phyloP scores from a whole-genome alignment of 306 rosid genomes.

The Trifolium repens region DNA sequence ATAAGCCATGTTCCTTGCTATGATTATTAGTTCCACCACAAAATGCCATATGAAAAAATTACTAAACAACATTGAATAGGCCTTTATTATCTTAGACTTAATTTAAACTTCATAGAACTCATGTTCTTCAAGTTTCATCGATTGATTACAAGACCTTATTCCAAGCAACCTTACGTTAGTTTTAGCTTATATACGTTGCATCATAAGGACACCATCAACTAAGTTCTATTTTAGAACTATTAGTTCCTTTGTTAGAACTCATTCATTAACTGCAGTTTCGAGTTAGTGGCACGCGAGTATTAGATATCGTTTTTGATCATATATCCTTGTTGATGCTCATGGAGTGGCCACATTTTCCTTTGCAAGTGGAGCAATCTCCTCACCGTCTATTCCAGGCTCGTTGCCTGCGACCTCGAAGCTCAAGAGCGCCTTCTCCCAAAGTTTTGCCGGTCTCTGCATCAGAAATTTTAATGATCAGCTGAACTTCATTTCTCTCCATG shows the following conservation, averaged over 20 bases:
- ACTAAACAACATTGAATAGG: background rate
- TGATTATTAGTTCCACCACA: background rate
- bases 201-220: constrained; percentile 5
- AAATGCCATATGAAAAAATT: background rate
- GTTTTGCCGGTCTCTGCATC: constrained; percentile 78
- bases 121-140: constrained; percentile 18
- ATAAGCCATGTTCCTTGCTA: background rate
- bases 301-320: constrained; percentile 14
- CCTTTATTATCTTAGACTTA: constrained; percentile 35
- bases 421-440: constrained; percentile 76
- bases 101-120: constrained; percentile 8
- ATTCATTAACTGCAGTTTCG: background rate
- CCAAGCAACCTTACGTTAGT: constrained; percentile 3
- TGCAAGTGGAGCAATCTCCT: constrained; percentile 82
- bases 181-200: constrained; percentile 27
- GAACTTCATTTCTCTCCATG: constrained; percentile 18
- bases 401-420: constrained; percentile 70
- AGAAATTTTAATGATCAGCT: constrained; percentile 21
- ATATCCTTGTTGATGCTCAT: constrained; percentile 43
- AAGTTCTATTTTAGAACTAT: constrained; percentile 11
- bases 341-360: constrained; percentile 80
- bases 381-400: constrained; percentile 70
- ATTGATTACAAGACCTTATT: constrained; percentile 27
- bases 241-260: constrained; percentile 25
- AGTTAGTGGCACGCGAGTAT: constrained; percentile 2